Evolutionary conservation across 768 basidiomycete species (phyloP).

Genomic region (Leccinum truebloodii): DNA sequence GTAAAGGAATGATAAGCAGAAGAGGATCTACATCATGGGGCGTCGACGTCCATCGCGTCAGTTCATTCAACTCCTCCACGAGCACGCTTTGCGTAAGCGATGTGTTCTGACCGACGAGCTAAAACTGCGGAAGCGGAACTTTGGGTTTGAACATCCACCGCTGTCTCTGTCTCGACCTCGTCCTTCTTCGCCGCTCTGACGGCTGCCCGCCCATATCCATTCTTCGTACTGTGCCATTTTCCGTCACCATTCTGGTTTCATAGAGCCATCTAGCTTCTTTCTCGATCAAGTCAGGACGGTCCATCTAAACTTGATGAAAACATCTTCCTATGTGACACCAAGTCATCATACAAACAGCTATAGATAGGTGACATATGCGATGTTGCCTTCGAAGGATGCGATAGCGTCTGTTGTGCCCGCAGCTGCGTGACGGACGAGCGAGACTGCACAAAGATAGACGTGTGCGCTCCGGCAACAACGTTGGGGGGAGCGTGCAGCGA

Average conservation of each 20-base stretch:
- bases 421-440: too few species aligned
- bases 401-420: too few species aligned
- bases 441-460: too few species aligned
- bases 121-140: constrained; percentile 59
- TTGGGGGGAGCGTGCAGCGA: too few species aligned
- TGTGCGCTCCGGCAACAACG: too few species aligned
- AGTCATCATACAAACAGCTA: too few species aligned
- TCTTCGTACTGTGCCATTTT: constrained; percentile 53
- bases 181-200: constrained; percentile 41
- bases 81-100: constrained; percentile 46
- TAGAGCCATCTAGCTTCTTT: constrained; percentile 53
- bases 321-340: too few species aligned
- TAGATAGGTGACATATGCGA: too few species aligned
- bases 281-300: constrained; percentile 32
- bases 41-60: constrained; percentile 36
- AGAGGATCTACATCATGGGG: constrained; percentile 43
- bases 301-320: too few species aligned
- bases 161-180: constrained; percentile 22
- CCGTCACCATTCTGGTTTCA: constrained; percentile 48
- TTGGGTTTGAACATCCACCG: constrained; percentile 51
- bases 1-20: constrained; percentile 42
- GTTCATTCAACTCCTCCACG: constrained; percentile 43
- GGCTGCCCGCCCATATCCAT: constrained; percentile 48
- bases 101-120: constrained; percentile 49
- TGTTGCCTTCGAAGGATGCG: too few species aligned